These are phyloP conservation scores for Heliosperma pusillum DNA, from an alignment of 148 eudicot genomes.

Conservation along the genomic window DNA sequence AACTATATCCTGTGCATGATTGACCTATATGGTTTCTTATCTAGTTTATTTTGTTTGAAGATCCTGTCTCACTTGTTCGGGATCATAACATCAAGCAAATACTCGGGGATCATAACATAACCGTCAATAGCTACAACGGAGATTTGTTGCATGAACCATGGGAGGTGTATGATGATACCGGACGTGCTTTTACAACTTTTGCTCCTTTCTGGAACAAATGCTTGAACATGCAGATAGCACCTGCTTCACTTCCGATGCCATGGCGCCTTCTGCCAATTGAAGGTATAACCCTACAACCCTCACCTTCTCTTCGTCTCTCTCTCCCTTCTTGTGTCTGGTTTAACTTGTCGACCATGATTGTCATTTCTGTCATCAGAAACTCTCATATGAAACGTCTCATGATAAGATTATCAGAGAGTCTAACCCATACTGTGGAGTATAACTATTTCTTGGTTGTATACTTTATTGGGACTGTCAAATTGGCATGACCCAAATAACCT, in stretches of 20 bases:
- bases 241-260: constrained; percentile 66
- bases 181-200: constrained; percentile 71
- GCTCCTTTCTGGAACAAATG: constrained; percentile 78
- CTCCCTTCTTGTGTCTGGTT: neutral
- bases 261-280: constrained; percentile 57
- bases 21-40: too few relatives aligned
- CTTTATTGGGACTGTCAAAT: too few relatives aligned
- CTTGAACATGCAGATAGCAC: constrained; percentile 52
- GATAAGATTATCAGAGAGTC: neutral
- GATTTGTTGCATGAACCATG: constrained; percentile 94
- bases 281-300: constrained; percentile 29
- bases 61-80: constrained; percentile 94
- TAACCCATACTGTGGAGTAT: too few relatives aligned
- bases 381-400: too few relatives aligned
- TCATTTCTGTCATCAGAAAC: neutral
- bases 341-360: neutral
- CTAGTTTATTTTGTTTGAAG: constrained; percentile 35
- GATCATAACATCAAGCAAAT: constrained; percentile 81
- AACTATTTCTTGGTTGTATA: too few relatives aligned
- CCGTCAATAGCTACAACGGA: constrained; percentile 72
- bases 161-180: constrained; percentile 80
- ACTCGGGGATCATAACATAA: constrained; percentile 58
- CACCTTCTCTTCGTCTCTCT: neutral
- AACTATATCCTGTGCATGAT: too few relatives aligned
- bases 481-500: too few relatives aligned